Evolutionary conservation across 345 rosid species (phyloP), one percentile per base, ranked within the genome.

Genomic region (Aurinia saxatilis): DNA sequence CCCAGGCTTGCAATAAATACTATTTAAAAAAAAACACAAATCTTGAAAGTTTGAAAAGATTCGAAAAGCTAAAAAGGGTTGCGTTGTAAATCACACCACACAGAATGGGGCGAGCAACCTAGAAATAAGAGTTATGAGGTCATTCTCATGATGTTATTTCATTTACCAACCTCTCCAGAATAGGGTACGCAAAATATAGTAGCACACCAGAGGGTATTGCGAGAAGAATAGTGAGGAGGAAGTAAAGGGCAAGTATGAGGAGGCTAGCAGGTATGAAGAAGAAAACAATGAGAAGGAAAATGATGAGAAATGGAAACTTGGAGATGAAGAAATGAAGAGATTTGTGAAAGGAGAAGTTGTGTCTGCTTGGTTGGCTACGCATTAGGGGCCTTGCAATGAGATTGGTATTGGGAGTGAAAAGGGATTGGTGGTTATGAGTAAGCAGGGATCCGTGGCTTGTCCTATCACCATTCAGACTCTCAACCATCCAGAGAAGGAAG

Each of bases 401-500:
- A 60, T 36, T 39, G 47, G 18, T 47, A 37, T 31, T 61, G 0
- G 76, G 61, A 25, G 78, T 62, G 46, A 59, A 49, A 39, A 40
- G 61, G 8, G 75, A 51, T 17, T 71, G 80, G 18, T 74, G 76
- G 50, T 72, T 76, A 55, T 60, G 78, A 3, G 14, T 48, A n/a
- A 44, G 61, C 36, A 48, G 50, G 3, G 58, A 52, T 33, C 44
- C 57, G 4, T 68, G 58, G 55, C 72, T 77, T 5, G 56, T 57
- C 57, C 81, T 75, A 54, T 81, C 82, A 14, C 83, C 85, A 61
- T 81, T 79, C 66, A 79, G 55, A 78, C 81, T 76, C 77, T 86
- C 92, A 38, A 86, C 78, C 92, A 86, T 86, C 89, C 88, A 83
- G 0, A 86, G 76, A n/a, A 85, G 75, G 70, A 80, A 81, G 66